Evolutionary conservation across 306 rosid genomes (phyloP).

Genomic region (Lagenaria siceraria): DNA sequence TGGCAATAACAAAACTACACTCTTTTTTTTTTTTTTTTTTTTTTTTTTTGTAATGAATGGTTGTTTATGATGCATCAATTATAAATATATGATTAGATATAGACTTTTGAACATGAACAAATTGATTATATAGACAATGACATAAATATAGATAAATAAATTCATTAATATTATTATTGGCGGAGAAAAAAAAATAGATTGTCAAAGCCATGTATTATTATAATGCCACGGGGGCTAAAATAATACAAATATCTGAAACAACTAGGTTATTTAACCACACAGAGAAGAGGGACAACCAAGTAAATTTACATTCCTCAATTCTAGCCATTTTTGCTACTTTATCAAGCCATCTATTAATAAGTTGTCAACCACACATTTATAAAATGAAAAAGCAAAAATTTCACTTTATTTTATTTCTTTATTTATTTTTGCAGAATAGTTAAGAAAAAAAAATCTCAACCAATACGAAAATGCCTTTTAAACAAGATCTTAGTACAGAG

Average conservation of each 20-base stretch:
- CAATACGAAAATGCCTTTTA: background rate
- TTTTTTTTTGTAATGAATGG: too few species aligned
- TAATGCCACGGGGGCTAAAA: too few species aligned
- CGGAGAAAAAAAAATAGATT: background rate
- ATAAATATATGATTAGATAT: background rate
- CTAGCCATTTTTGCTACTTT: too few species aligned
- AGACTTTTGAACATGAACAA: background rate
- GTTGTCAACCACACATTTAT: background rate
- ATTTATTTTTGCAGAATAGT: too few species aligned
- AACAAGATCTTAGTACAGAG: background rate
- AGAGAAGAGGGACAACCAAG: too few species aligned
- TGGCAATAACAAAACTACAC: too few species aligned
- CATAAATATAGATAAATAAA: background rate
- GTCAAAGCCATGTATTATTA: background rate
- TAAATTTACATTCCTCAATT: too few species aligned
- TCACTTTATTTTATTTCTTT: too few species aligned
- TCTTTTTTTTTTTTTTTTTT: too few species aligned
- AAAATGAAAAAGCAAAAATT: background rate
- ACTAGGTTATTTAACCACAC: too few species aligned
- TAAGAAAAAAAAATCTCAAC: too few species aligned
- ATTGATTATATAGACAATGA: background rate
- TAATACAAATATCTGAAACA: too few species aligned
- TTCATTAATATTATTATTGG: background rate
- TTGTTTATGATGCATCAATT: background rate
- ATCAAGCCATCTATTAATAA: background rate